Conservation (phyloP, 2,329 filamentous ascomycete species). For the Atkinsonella texensis region DNA sequence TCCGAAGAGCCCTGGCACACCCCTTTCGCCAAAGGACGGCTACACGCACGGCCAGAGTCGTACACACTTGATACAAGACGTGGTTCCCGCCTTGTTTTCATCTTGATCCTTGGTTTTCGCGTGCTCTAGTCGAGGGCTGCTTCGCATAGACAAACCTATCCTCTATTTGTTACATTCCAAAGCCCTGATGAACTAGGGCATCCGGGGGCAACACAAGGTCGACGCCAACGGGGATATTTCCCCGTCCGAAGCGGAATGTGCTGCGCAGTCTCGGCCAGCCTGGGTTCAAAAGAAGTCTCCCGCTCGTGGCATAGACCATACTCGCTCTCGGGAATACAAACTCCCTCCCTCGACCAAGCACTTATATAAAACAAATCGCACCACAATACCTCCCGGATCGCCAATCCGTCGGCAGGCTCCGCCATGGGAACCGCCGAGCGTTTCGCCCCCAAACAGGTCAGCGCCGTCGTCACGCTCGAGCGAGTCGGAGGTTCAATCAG, state of each 20-base stretch:
- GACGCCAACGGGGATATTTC: background rate
- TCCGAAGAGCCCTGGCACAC: too few species aligned
- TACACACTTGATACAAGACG: background rate
- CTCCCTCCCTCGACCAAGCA: too few species aligned
- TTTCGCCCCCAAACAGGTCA: conserved; percentile 24
- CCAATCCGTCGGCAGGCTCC: background rate
- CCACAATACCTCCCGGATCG: background rate
- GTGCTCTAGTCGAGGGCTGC: background rate
- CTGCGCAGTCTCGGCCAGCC: background rate
- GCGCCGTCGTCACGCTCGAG: conserved; percentile 35
- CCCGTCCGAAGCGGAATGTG: background rate
- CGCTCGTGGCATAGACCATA: background rate
- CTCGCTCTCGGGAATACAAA: background rate
- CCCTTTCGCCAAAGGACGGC: background rate
- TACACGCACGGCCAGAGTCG: background rate
- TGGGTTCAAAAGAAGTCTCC: background rate
- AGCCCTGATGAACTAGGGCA: background rate
- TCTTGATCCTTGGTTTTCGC: background rate
- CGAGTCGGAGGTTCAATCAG: conserved; percentile 42
- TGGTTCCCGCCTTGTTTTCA: background rate
- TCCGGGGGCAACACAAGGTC: background rate
- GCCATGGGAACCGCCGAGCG: conserved; percentile 10
- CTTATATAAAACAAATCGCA: background rate
- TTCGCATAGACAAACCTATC: background rate
- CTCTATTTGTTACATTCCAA: background rate